Percentiles rank a stretch among this genome's conserved stretches.
These are phyloP conservation scores for Rhamnella rubrinervis DNA, from an alignment of 331 rosid genomes.

Conservation along the genomic window DNA sequence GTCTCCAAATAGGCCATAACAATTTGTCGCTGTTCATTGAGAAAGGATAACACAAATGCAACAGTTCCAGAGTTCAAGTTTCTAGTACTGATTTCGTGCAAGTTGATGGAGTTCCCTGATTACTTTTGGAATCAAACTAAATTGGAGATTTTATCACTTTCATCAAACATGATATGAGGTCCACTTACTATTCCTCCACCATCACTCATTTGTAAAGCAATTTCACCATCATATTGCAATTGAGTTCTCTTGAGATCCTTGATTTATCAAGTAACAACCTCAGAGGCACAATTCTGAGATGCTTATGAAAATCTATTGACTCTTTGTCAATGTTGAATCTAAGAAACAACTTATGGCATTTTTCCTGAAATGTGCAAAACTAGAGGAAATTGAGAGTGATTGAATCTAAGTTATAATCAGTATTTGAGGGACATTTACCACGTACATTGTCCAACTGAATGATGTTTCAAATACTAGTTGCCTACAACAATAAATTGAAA, in stretches of 20 bases:
- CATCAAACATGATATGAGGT: too few relatives aligned
- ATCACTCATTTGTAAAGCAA: too few relatives aligned
- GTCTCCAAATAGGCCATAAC: constrained; percentile 1
- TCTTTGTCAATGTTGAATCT: neutral
- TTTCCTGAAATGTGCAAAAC: neutral
- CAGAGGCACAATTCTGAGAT: neutral
- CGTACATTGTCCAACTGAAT: neutral
- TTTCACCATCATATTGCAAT: neutral
- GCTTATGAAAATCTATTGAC: neutral
- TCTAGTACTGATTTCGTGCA: neutral
- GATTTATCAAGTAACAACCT: neutral
- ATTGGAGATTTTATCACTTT: constrained; percentile 2
- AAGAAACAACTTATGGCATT: neutral
- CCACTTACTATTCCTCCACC: too few relatives aligned
- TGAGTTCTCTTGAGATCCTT: neutral
- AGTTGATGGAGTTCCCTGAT: constrained; percentile 3
- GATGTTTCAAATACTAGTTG: neutral
- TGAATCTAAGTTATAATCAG: neutral
- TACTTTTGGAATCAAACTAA: constrained; percentile 1
- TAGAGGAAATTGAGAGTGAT: neutral
- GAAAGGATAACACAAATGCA: neutral
- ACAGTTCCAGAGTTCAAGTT: neutral
- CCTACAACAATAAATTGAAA: neutral
- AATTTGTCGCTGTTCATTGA: neutral
- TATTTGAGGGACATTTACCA: neutral